Base-by-base conservation (phyloP, 495 filamentous ascomycete species). In the Lepraria neglecta region DNA sequence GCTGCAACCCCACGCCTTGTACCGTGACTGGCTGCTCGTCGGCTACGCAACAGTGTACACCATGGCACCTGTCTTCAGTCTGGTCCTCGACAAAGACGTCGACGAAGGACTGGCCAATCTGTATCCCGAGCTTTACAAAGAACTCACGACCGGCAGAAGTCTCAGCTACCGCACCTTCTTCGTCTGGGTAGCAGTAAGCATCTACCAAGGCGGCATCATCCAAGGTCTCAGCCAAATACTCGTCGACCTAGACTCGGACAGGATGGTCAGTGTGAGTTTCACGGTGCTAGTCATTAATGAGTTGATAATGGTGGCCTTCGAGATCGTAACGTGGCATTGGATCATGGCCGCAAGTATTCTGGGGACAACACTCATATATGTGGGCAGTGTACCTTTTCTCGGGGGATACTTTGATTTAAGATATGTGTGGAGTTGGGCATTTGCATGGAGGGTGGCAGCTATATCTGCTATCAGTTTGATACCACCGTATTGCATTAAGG, bases 21-120 rank as follows among this genome's bases (percentile, higher is more conserved):
- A 97, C 77, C 89, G 87, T 77, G 88, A 96, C 70, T 99, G 95
- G 95, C 82, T 99, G 31, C 82, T 99, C 64, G 92, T 99, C 38
- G 95, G 95, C 54, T 99, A 97, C 70, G 92, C 92, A 2, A 97
- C 92, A 0, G 79, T 97, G 14, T 99, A 99, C 74, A 99, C 95
- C 19, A 96, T 94, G 75, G 79, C 81, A 3, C 95, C 95, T 0
- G 95, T 99, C 44, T 90, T 99, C 70, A 95, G 89, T 0, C 84
- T 99, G n/a, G 92, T 97, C 7, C 84, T 97, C 11, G 95, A 99
- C 71, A 86, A 86, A 61, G 95, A 99, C 68, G 92, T 99, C 28
- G 91, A 96, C 69, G 91, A 96, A 72, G 81, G 85, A 28, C 81
- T 97, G 21, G 90, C 94, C 40, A 95, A 95, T 66, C 81, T 97